Evolutionary conservation across 2,329 filamentous ascomycete species (phyloP).

Genomic region (Aspergillus transmontanensis): DNA sequence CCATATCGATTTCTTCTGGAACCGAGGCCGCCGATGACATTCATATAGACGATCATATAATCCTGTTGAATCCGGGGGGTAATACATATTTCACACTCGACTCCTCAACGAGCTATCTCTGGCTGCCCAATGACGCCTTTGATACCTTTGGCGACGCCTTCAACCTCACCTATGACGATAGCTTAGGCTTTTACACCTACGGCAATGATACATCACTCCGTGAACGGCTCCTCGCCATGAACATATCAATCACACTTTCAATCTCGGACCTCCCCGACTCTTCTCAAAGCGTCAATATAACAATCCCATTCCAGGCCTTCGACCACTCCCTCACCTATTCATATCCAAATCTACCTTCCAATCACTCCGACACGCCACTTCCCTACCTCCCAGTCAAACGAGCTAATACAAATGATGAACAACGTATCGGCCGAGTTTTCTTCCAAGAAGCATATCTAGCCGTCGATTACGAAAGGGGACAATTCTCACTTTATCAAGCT

Average conservation of each 20-base stretch:
- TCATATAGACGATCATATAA: not conserved
- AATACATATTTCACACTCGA: not conserved
- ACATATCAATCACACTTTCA: not conserved
- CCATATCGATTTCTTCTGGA: not conserved
- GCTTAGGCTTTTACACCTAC: not conserved
- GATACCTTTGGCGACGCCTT: not conserved
- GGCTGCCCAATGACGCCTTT: not conserved
- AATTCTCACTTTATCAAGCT: not conserved
- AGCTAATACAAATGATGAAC: not conserved
- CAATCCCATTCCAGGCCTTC: conserved; percentile 2
- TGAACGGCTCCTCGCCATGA: not conserved
- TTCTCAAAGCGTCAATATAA: not conserved
- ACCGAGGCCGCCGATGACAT: not conserved
- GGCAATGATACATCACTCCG: conserved; percentile 1
- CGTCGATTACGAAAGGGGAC: not conserved
- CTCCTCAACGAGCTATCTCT: conserved; percentile 1
- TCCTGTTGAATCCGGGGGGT: not conserved
- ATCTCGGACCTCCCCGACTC: conserved; percentile 3
- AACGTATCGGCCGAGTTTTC: conserved; percentile 4
- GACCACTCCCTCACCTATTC: conserved; percentile 5
- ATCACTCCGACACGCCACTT: not conserved
- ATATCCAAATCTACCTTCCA: not conserved
- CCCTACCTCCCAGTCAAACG: not conserved
- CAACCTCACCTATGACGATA: conserved; percentile 4
- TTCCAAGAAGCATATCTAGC: conserved; percentile 5